A percentile compares a stretch with the other conserved stretches of the same genome.
phyloP scores from a whole-genome alignment of 176 grass and related monocot genomes.

The Carex kokanica region DNA sequence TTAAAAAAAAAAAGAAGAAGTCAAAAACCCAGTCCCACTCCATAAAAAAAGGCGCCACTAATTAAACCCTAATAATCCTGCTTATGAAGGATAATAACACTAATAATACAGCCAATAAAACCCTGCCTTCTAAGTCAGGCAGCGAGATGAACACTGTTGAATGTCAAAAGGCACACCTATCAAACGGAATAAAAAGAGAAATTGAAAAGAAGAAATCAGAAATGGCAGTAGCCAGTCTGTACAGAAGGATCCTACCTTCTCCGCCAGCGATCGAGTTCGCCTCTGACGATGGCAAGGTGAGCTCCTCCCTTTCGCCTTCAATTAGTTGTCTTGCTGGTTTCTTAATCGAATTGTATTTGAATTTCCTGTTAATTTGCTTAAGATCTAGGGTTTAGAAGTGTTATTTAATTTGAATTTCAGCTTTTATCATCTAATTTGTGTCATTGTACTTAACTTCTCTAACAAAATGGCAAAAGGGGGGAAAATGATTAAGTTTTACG shows the following conservation, averaged over 20 bases:
- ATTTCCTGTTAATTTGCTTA: not conserved
- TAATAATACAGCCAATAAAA: not conserved
- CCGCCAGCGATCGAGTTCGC: conserved; percentile 90
- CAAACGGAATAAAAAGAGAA: not conserved
- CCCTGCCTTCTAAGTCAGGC: not conserved
- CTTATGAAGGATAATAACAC: no score
- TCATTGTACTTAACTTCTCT: not conserved
- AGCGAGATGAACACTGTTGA: not conserved
- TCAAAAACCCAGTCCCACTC: no score
- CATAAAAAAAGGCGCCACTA: no score
- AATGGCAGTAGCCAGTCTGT: conserved; percentile 59
- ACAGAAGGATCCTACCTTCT: conserved; percentile 67
- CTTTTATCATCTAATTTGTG: not conserved
- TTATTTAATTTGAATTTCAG: conserved; percentile 8
- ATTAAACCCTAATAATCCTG: no score
- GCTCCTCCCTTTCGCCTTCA: not conserved
- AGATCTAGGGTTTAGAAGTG: not conserved
- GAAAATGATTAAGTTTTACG: not conserved
- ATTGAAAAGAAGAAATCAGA: conserved; percentile 3
- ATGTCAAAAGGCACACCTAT: not conserved
- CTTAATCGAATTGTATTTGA: not conserved
- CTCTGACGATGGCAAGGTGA: conserved; percentile 63
- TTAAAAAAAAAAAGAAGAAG: no score
- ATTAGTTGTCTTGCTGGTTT: not conserved
- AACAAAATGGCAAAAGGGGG: not conserved